Evolutionary conservation across 257 asterid genomes (phyloP).

Genomic region (Solanum pennellii): DNA sequence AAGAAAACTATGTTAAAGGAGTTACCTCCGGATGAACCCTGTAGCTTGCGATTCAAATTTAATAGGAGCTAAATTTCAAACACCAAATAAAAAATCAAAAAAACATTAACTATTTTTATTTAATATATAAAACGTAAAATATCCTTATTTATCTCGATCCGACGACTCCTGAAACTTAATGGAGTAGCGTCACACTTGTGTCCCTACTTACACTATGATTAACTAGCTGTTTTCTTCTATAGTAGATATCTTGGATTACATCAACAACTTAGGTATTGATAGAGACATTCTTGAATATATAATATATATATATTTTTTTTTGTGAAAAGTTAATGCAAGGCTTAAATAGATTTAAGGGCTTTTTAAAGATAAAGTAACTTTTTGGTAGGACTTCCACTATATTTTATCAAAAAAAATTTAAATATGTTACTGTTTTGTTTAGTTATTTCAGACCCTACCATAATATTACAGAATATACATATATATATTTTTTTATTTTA

Average conservation of each 20-base stretch:
- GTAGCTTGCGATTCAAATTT: neutral
- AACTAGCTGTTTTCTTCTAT: neutral
- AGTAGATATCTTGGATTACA: neutral
- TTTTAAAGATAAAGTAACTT: neutral
- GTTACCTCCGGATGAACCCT: neutral
- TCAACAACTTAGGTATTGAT: neutral
- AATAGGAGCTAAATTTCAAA: too few species aligned
- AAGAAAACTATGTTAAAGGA: neutral
- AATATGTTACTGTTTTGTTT: neutral
- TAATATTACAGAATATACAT: too few species aligned
- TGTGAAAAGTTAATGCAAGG: neutral
- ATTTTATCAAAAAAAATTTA: too few species aligned
- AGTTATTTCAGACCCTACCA: neutral
- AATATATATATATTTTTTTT: neutral
- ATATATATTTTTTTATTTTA: too few species aligned
- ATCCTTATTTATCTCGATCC: neutral
- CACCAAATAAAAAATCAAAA: too few species aligned
- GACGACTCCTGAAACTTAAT: neutral
- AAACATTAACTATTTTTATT: neutral
- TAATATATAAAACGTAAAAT: neutral
- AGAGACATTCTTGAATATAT: neutral
- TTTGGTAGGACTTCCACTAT: neutral
- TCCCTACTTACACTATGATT: neutral
- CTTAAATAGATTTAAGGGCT: neutral
- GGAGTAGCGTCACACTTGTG: neutral